A percentile compares a stretch with the other conserved stretches of the same genome.
These are phyloP conservation scores for Hawksworthiomyces lignivorus DNA, from an alignment of 2,329 filamentous ascomycete species.

Conservation along the genomic window DNA sequence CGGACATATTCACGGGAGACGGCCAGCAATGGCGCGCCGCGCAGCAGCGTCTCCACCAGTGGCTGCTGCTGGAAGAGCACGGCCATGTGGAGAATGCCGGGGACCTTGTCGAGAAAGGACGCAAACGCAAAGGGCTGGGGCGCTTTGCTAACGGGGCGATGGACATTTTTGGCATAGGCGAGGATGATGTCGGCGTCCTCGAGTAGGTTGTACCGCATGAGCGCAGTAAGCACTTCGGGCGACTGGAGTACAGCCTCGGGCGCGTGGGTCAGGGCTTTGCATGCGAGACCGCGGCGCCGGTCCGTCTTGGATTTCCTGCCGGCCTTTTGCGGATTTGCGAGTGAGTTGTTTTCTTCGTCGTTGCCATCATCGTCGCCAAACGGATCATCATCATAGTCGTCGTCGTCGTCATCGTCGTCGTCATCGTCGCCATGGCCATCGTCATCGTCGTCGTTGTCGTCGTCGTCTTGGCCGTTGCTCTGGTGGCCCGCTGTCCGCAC, in stretches of 20 bases:
- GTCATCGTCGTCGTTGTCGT: background rate
- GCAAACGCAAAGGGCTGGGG: background rate
- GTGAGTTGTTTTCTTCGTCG: background rate
- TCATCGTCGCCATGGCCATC: background rate
- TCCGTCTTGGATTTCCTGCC: background rate
- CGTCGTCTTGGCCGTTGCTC: background rate
- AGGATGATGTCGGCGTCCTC: background rate
- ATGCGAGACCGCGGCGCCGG: background rate
- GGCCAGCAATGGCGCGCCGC: background rate
- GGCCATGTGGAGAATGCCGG: slow-evolving; percentile 6
- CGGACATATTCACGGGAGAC: background rate
- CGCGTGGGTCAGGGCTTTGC: background rate
- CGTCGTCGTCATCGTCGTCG: slow-evolving; percentile 1
- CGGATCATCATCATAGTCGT: background rate
- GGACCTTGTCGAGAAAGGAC: background rate
- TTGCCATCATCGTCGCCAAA: background rate
- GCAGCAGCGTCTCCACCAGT: slow-evolving; percentile 6
- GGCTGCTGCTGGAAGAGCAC: slow-evolving; percentile 3
- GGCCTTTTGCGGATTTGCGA: background rate
- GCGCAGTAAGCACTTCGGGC: background rate
- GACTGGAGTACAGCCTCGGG: background rate
- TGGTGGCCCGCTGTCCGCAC: background rate
- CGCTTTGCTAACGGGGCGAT: background rate
- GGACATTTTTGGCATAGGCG: background rate
- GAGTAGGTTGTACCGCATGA: background rate